These are phyloP conservation scores for Cladosporium sp. DNA, from an alignment of 2,329 filamentous ascomycete species.

Conservation along the genomic window DNA sequence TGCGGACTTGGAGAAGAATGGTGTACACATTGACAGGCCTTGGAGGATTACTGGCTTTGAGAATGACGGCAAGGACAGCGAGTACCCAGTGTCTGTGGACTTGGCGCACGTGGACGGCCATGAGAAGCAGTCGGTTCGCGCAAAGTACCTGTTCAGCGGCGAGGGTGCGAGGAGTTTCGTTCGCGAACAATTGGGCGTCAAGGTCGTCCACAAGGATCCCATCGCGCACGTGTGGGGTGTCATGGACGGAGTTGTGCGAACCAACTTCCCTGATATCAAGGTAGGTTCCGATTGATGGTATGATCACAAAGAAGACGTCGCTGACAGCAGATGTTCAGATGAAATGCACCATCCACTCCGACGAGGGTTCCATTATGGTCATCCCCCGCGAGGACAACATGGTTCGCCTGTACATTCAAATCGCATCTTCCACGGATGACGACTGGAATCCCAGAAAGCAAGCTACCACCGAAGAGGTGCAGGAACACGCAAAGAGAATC, in stretches of 20 bases:
- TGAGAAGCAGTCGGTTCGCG: conserved; percentile 59
- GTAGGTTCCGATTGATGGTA: conserved; percentile 31
- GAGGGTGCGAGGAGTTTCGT: conserved; percentile 60
- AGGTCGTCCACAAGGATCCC: conserved; percentile 59
- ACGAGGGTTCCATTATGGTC: conserved; percentile 61
- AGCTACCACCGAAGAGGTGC: conserved; percentile 56
- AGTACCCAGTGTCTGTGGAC: conserved; percentile 77
- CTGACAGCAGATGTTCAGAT: conserved; percentile 39
- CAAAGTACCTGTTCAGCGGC: conserved; percentile 61
- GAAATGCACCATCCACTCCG: conserved; percentile 65
- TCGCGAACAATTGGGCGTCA: conserved; percentile 61
- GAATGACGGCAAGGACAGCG: conserved; percentile 56
- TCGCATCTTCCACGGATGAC: conserved; percentile 57
- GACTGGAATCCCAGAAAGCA: conserved; percentile 60
- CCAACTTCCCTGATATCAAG: conserved; percentile 61
- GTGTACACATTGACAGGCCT: conserved; percentile 53
- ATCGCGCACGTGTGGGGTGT: conserved; percentile 64
- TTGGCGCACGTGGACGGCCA: conserved; percentile 73
- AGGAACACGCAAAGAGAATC: conserved; percentile 54
- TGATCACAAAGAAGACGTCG: background rate
- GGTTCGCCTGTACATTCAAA: conserved; percentile 55
- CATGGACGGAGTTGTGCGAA: conserved; percentile 62
- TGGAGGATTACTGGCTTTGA: conserved; percentile 61
- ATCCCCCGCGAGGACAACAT: conserved; percentile 54
- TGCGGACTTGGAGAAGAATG: conserved; percentile 57